Evolutionary conservation across 805 yeast genomes (phyloP), one percentile per base, ranked within the genome.

Genomic region (Candida glaebosa): DNA sequence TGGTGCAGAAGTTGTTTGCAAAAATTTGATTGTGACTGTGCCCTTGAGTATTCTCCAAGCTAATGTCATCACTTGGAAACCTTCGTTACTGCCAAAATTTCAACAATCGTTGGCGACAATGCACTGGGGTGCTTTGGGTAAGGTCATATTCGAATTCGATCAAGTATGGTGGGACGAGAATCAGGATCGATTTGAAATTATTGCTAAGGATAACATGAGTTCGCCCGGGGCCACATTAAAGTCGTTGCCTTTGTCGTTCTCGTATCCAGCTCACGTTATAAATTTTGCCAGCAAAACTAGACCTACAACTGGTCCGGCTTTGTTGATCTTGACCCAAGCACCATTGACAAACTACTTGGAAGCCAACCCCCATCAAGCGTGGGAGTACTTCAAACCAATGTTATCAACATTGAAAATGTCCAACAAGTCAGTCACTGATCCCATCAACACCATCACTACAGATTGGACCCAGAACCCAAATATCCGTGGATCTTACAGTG

Each of bases 381-480:
- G 85, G 80, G 65, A 62, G 0, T 78, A 72, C 47, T 69, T 82
- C 57, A 63, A 68, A 48, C 90, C 90, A 10, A 72, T 75, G 43
- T 48, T 79, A 40, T 45, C 50, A 41, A 60, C 57, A 52, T 47
- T 58, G 42, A 34, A 33, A 16, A 15, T 36, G 4, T 34, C 18
- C 15, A 18, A 3, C 3, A 39, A 37, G 4, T 8, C 34, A 10
- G 44, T 58, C 6, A 32, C 50, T 5, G 58, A 53, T 4, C 67
- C 66, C 2, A 54, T 61, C 31, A 61, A 63, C 46, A 49, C 79
- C 73, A 36, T 67, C 1, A 59, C 64, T 22, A 76, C 91, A 0
- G 66, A 79, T 19, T 91, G 98, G 98, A 83, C 95, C 1, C 56
- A 58, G 2, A 95, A 90, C 50, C 87, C 88, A 1, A 87, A 73